A percentile compares a stretch with the other conserved stretches of the same genome.
phyloP scores from a whole-genome alignment of 345 rosid genomes.

The Rhodomyrtus tomentosa region DNA sequence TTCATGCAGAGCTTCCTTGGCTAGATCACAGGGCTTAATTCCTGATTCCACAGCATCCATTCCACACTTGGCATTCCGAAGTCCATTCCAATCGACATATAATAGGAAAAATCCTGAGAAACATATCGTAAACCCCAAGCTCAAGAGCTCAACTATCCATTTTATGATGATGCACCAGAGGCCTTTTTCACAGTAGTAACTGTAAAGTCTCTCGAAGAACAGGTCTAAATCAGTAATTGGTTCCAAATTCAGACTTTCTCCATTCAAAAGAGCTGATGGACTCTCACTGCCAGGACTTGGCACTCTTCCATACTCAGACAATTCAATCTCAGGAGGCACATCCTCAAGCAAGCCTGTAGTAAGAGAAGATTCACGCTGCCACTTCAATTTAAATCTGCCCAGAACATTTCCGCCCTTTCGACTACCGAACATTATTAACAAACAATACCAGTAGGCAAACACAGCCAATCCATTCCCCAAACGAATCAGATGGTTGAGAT shows the following conservation, averaged over 20 bases:
- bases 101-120: constrained; percentile 94
- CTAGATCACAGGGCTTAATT: constrained; percentile 91
- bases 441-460: constrained; percentile 38
- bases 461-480: constrained; percentile 83
- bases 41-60: constrained; percentile 99
- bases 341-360: constrained; percentile 67
- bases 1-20: constrained; percentile 77
- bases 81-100: constrained; percentile 97
- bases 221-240: constrained; percentile 91
- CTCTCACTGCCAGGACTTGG: constrained; percentile 96
- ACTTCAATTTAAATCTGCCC: constrained; percentile 57
- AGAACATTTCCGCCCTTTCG: constrained; percentile 47
- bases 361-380: constrained; percentile 63
- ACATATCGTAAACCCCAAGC: constrained; percentile 80
- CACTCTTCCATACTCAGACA: constrained; percentile 68
- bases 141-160: constrained; percentile 93
- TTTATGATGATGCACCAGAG: constrained; percentile 89
- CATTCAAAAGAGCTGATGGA: constrained; percentile 91
- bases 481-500: constrained; percentile 6
- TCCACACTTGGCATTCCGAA: constrained; percentile 96
- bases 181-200: constrained; percentile 93
- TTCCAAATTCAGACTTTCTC: constrained; percentile 70
- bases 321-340: constrained; percentile 80
- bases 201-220: constrained; percentile 82
- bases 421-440: constrained; percentile 79